Evolutionary conservation across 2,329 filamentous ascomycete genomes (phyloP).

Genomic region (Monascus ruber): DNA sequence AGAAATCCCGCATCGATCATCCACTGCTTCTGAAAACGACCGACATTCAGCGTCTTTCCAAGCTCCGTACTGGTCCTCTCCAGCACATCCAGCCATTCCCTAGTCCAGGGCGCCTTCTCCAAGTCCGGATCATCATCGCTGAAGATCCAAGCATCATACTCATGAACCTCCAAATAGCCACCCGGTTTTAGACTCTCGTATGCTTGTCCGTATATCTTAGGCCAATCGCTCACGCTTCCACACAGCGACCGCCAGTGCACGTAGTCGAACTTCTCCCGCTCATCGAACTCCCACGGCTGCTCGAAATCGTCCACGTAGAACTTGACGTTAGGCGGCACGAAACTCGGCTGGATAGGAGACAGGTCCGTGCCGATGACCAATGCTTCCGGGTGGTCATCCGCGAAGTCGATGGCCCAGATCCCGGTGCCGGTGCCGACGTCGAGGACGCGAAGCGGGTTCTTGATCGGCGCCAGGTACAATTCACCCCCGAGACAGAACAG

Average conservation of each 20-base stretch:
- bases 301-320: slow-evolving; percentile 57
- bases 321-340: slow-evolving; percentile 55
- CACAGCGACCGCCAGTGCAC: slow-evolving; percentile 34
- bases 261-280: slow-evolving; percentile 38
- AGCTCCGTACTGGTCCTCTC: neutral
- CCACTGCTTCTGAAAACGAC: no score
- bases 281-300: slow-evolving; percentile 42
- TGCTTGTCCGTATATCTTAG: neutral
- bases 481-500: slow-evolving; percentile 12
- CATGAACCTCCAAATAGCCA: neutral
- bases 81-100: neutral
- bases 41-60: neutral
- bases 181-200: neutral
- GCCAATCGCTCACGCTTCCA: slow-evolving; percentile 5
- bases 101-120: neutral
- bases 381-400: slow-evolving; percentile 37
- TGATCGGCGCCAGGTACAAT: slow-evolving; percentile 10
- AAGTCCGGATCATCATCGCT: neutral
- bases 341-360: slow-evolving; percentile 50
- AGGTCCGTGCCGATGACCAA: slow-evolving; percentile 50
- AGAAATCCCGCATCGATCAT: neutral
- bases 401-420: slow-evolving; percentile 16
- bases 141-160: neutral
- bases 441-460: slow-evolving; percentile 9
- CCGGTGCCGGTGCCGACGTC: slow-evolving; percentile 6